These are phyloP conservation scores for Dactylorhiza incarnata DNA, from an alignment of 106 monocot species.

Conservation along the genomic window DNA sequence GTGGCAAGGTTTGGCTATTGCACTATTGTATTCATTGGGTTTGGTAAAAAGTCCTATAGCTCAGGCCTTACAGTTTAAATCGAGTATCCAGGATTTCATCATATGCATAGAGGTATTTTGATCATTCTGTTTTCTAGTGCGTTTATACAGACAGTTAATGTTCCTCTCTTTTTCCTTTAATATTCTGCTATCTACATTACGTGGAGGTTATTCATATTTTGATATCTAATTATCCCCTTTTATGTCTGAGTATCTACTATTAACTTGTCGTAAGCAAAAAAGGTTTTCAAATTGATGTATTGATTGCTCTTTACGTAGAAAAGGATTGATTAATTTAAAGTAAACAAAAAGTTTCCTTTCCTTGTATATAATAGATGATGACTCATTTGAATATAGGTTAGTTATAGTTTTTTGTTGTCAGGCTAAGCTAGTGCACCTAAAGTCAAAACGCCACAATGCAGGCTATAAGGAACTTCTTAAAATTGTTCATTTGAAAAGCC, in stretches of 20 bases:
- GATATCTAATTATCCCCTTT: neutral
- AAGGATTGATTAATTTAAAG: neutral
- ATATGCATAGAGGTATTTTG: constrained; percentile 93
- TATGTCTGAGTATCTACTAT: neutral
- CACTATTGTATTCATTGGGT: constrained; percentile 62
- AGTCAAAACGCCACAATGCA: neutral
- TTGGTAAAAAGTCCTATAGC: constrained; percentile 80
- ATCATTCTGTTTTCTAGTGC: neutral
- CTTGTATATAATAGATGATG: neutral
- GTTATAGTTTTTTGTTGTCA: neutral
- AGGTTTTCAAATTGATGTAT: neutral
- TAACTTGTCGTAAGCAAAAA: neutral
- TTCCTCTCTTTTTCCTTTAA: neutral
- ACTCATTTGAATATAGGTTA: neutral
- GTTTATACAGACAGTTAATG: neutral
- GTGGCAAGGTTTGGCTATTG: constrained; percentile 97
- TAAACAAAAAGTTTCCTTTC: neutral
- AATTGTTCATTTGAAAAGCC: neutral
- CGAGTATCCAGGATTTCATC: constrained; percentile 91
- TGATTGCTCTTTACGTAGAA: neutral
- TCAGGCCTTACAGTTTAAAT: constrained; percentile 70
- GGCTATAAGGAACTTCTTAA: neutral
- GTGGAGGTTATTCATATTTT: neutral
- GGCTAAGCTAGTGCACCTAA: neutral
- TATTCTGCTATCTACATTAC: neutral